phyloP scores from a whole-genome alignment of 306 rosid species.

The Acmispon strigosus region DNA sequence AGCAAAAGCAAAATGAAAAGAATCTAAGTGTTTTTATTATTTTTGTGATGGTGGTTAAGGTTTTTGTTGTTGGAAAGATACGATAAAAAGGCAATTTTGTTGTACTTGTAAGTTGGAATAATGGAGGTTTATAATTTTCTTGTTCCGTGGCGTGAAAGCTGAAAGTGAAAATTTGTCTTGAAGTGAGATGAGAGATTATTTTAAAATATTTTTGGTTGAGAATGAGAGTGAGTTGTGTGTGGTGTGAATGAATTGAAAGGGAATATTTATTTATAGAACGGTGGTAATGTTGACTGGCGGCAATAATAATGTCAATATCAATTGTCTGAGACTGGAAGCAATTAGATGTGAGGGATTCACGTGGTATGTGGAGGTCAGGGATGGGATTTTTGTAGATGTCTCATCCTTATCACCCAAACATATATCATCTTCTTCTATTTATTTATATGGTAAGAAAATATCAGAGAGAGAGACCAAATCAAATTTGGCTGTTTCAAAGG shows the following conservation, averaged over 20 bases:
- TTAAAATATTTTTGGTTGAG: no score
- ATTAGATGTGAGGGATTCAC: neutral
- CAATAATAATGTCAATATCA: neutral
- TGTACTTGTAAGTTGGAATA: neutral
- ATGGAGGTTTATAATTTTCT: neutral
- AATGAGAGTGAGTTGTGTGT: neutral
- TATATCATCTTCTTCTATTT: neutral
- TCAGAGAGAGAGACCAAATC: neutral
- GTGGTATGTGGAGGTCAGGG: neutral
- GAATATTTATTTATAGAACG: neutral
- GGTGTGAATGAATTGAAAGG: neutral
- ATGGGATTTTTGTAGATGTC: neutral
- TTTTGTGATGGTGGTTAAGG: neutral
- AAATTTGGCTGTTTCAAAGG: neutral
- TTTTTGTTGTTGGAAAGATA: neutral
- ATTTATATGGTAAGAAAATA: neutral
- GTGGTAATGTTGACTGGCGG: neutral
- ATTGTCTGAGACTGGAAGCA: neutral
- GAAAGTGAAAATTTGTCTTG: conserved; percentile 32
- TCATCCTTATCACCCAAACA: neutral
- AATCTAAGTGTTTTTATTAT: neutral
- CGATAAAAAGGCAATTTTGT: neutral
- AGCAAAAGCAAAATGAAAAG: neutral
- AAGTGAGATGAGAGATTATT: neutral
- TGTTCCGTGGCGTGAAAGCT: neutral